These are phyloP conservation scores for Neurospora sp. DNA, from an alignment of 495 filamentous ascomycete species.

Conservation along the genomic window DNA sequence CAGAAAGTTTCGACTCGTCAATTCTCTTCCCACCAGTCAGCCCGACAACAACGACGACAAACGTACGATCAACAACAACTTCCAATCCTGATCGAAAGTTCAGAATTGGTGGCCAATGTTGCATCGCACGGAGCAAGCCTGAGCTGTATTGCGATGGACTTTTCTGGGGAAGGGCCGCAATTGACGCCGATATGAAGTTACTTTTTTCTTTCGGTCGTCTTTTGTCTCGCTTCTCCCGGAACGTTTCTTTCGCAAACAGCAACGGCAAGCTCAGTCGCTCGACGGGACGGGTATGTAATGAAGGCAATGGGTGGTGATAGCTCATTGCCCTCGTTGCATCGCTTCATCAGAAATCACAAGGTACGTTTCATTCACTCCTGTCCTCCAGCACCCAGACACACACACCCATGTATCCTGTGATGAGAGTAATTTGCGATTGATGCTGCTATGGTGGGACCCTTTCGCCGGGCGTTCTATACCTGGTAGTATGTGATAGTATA, in stretches of 20 bases:
- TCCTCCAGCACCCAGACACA: neutral
- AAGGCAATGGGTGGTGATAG: neutral
- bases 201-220: neutral
- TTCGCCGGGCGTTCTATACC: constrained; percentile 24
- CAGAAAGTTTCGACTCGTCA: neutral
- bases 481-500: constrained; percentile 21
- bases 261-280: neutral
- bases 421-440: constrained; percentile 29
- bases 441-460: constrained; percentile 19
- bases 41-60: neutral
- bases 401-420: constrained; percentile 7
- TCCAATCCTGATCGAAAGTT: neutral
- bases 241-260: neutral
- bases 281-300: neutral
- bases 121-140: neutral
- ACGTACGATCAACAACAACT: neutral
- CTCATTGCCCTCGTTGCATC: neutral
- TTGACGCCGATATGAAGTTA: neutral
- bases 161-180: neutral
- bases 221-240: neutral
- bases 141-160: neutral
- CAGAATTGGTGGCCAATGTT: neutral
- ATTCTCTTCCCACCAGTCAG: neutral
- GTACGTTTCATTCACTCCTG: neutral
- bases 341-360: neutral